Conservation (phyloP, 2,329 filamentous ascomycete species). For the Calonectria pauciramosa region DNA sequence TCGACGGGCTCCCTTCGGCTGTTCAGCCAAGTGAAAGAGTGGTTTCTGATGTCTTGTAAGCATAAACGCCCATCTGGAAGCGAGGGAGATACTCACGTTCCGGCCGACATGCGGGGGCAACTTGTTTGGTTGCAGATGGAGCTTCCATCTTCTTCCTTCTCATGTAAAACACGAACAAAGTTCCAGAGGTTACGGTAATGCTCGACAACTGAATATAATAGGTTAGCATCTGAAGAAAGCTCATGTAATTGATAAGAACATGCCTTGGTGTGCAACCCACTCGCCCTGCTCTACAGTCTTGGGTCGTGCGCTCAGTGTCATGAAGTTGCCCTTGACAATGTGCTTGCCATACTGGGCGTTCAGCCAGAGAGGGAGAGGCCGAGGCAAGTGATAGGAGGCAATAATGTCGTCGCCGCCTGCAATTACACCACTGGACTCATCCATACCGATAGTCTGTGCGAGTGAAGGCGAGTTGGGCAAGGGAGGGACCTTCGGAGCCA, state of each 20-base stretch:
- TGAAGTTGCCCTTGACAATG: conserved; percentile 97
- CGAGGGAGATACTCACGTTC: conserved; percentile 74
- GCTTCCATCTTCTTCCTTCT: conserved; percentile 82
- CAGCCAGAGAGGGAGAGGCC: conserved; percentile 77
- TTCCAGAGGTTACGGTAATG: conserved; percentile 92
- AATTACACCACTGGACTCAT: conserved; percentile 67
- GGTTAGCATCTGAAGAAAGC: conserved; percentile 9
- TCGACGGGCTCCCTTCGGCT: conserved; percentile 89
- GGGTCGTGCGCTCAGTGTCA: conserved; percentile 94
- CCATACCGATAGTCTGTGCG: conserved; percentile 77
- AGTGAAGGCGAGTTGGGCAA: conserved; percentile 75
- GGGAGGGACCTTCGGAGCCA: conserved; percentile 72
- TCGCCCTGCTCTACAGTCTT: conserved; percentile 95
- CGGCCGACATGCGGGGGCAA: conserved; percentile 96
- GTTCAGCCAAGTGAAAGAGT: conserved; percentile 98
- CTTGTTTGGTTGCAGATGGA: conserved; percentile 87
- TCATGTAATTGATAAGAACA: background rate
- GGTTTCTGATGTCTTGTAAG: conserved; percentile 68
- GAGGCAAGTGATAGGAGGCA: conserved; percentile 73
- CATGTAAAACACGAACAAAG: conserved; percentile 90
- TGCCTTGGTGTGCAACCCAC: conserved; percentile 96
- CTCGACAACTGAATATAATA: conserved; percentile 79
- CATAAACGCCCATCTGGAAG: background rate
- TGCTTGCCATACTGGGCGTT: conserved; percentile 83
- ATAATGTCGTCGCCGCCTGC: conserved; percentile 68